A percentile compares a stretch with the other conserved stretches of the same genome.
phyloP scores from a whole-genome alignment of 116 monocot species.

The Papilionanthe hybrid region DNA sequence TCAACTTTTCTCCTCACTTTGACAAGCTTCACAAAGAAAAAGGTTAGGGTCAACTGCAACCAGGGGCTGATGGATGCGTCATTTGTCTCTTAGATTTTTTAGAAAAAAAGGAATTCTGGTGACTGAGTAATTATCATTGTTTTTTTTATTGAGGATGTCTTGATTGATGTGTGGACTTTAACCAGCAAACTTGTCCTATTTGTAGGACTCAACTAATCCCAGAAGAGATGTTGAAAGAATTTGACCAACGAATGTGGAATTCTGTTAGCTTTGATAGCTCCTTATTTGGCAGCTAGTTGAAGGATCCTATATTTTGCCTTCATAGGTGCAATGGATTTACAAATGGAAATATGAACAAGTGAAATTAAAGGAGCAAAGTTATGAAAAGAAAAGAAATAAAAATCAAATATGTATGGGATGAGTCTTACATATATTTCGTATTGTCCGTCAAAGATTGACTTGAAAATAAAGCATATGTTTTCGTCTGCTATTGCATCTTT shows the following conservation, averaged over 20 bases:
- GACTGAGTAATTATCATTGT: constrained; percentile 18
- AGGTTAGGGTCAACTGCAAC: neutral
- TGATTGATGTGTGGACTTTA: constrained; percentile 27
- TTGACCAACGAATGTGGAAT: neutral
- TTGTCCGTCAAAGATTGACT: too few relatives aligned
- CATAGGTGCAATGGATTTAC: neutral
- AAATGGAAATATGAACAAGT: neutral
- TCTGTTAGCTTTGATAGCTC: too few relatives aligned
- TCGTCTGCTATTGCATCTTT: neutral
- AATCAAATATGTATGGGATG: neutral
- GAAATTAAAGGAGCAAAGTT: neutral
- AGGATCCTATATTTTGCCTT: neutral
- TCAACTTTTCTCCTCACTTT: too few relatives aligned
- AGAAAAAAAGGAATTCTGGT: constrained; percentile 21
- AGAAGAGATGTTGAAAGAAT: neutral
- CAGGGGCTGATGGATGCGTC: constrained; percentile 9
- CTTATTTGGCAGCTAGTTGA: neutral
- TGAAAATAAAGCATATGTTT: neutral
- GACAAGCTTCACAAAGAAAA: constrained; percentile 1
- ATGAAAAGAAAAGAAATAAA: neutral
- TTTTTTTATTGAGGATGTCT: constrained; percentile 22
- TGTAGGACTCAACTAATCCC: constrained; percentile 20
- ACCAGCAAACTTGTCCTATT: constrained; percentile 27
- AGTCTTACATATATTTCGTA: too few relatives aligned
- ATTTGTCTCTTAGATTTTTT: constrained; percentile 30